Evolutionary conservation across 2,329 filamentous ascomycete species (phyloP).

Genomic region (Aspergillus fumigatus): DNA sequence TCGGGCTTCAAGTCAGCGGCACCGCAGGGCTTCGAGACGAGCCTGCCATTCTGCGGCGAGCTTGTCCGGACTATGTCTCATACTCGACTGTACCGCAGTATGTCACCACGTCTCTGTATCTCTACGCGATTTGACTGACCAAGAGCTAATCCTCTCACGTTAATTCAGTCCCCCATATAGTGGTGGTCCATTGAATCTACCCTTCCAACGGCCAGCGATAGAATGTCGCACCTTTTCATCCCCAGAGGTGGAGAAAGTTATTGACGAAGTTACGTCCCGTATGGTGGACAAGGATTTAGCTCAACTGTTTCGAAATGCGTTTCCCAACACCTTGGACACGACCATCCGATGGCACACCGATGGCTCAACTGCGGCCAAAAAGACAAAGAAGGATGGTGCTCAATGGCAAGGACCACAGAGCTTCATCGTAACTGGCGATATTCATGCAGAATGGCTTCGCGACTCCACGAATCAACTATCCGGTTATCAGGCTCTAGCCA

Average conservation of each 20-base stretch:
- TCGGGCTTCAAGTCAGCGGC: slow-evolving; percentile 6
- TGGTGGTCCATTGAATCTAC: slow-evolving; percentile 70
- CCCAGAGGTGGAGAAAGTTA: slow-evolving; percentile 80
- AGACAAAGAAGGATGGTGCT: slow-evolving; percentile 46
- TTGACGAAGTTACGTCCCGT: slow-evolving; percentile 70
- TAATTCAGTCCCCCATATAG: slow-evolving; percentile 66
- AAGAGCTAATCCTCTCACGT: not conserved
- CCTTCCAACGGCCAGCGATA: slow-evolving; percentile 76
- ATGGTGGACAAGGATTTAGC: slow-evolving; percentile 85
- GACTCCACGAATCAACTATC: slow-evolving; percentile 91
- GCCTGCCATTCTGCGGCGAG: slow-evolving; percentile 32
- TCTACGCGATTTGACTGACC: not conserved
- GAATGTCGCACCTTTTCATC: slow-evolving; percentile 89
- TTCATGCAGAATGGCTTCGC: slow-evolving; percentile 87
- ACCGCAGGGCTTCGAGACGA: slow-evolving; percentile 19
- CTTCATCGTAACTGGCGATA: slow-evolving; percentile 91
- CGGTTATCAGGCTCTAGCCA: slow-evolving; percentile 81
- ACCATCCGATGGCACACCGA: slow-evolving; percentile 83
- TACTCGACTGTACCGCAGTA: slow-evolving; percentile 61
- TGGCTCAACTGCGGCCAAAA: slow-evolving; percentile 42
- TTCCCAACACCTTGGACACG: slow-evolving; percentile 86
- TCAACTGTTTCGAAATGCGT: slow-evolving; percentile 90
- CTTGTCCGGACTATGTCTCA: slow-evolving; percentile 62
- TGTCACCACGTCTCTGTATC: slow-evolving; percentile 21
- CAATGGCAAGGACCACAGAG: slow-evolving; percentile 82